Percentiles rank a stretch among this genome's conserved stretches.
These are phyloP conservation scores for Morella rubra DNA, from an alignment of 306 rosid genomes.

Conservation along the genomic window DNA sequence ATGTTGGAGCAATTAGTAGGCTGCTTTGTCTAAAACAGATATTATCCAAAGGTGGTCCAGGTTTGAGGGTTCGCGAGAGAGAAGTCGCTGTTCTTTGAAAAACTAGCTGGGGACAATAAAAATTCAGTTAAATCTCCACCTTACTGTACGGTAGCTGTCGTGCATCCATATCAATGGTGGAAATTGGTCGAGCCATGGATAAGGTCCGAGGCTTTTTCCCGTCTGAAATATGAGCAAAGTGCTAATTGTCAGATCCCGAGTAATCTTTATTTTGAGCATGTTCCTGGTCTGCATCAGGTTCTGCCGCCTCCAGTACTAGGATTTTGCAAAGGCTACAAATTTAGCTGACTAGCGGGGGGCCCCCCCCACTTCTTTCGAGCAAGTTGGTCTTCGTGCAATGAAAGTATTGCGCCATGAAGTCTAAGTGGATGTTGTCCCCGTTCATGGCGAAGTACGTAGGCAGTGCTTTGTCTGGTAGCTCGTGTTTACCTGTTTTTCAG, in stretches of 20 bases:
- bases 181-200: slow-evolving; percentile 20
- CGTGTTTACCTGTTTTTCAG: no score
- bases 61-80: neutral
- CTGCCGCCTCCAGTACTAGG: neutral
- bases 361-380: neutral
- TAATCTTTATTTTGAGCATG: slow-evolving; percentile 19
- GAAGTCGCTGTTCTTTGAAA: neutral
- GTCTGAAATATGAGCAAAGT: slow-evolving; percentile 12
- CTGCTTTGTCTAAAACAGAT: neutral
- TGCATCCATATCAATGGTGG: slow-evolving; percentile 1
- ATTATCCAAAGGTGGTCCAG: slow-evolving; percentile 14
- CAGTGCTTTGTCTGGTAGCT: no score
- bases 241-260: slow-evolving; percentile 22
- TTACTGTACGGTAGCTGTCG: neutral
- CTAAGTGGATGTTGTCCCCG: no score
- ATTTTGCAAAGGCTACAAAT: neutral
- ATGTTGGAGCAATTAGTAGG: slow-evolving; percentile 1
- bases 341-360: neutral
- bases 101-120: neutral
- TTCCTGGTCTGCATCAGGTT: slow-evolving; percentile 12
- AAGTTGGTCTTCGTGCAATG: no score
- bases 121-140: slow-evolving; percentile 20
- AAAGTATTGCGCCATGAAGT: no score
- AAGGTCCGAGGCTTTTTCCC: slow-evolving; percentile 20
- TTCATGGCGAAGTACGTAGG: no score